Percentiles rank a stretch among this genome's conserved stretches.
phyloP scores from a whole-genome alignment of 2,329 filamentous ascomycete genomes.

The Microcyclosporella mali region DNA sequence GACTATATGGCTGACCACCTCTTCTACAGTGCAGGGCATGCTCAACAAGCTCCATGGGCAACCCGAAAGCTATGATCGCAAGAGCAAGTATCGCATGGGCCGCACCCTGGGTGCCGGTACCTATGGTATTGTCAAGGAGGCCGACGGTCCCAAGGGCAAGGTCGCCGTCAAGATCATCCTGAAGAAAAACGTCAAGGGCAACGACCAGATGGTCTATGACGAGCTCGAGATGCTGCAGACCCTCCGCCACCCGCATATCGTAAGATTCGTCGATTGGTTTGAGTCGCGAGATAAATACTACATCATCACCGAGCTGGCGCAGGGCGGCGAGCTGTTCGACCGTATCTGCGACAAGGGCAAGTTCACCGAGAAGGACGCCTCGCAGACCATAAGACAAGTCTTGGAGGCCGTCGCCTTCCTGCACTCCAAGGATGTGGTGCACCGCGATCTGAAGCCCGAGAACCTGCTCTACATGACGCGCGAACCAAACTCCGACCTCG shows the following conservation, averaged over 20 bases:
- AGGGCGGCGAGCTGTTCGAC: conserved; percentile 93
- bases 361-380: conserved; percentile 97
- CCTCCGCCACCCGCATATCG: conserved; percentile 89
- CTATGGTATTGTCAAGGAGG: conserved; percentile 96
- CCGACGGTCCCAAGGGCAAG: conserved; percentile 75
- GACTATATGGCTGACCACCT: conserved; percentile 16
- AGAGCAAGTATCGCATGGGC: conserved; percentile 89
- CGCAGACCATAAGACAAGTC: conserved; percentile 90
- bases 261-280: conserved; percentile 97
- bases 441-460: conserved; percentile 96
- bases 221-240: conserved; percentile 89
- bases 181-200: conserved; percentile 98
- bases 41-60: conserved; percentile 93
- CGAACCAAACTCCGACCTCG: conserved; percentile 71
- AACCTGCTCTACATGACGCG: conserved; percentile 89
- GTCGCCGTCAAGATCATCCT: conserved; percentile 98
- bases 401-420: conserved; percentile 90
- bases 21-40: conserved; percentile 48
- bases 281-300: conserved; percentile 99
- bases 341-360: conserved; percentile 96
- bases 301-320: conserved; percentile 94
- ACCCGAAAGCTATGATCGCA: conserved; percentile 97
- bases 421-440: conserved; percentile 89
- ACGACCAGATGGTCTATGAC: conserved; percentile 98
- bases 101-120: conserved; percentile 92